These are phyloP conservation scores for Phlyctochytrium arcticum DNA, from an alignment of 192 early-diverging fungal species.

Conservation along the genomic window DNA sequence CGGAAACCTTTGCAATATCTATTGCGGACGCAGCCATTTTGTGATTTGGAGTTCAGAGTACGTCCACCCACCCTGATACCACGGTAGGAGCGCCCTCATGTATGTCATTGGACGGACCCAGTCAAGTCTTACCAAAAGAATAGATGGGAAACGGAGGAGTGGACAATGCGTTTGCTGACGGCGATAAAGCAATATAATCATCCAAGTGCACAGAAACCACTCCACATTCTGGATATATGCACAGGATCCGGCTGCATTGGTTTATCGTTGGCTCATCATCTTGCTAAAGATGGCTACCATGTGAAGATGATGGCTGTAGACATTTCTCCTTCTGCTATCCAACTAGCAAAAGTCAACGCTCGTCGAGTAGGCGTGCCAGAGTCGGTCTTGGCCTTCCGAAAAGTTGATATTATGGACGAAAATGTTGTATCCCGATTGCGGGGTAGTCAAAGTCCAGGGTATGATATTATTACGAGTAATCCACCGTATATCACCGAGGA, in stretches of 20 bases:
- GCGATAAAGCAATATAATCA: slow-evolving; percentile 33
- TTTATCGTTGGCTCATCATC: slow-evolving; percentile 20
- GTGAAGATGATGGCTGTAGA: slow-evolving; percentile 19
- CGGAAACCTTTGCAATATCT: slow-evolving; percentile 93
- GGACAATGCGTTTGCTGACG: slow-evolving; percentile 60
- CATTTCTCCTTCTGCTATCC: slow-evolving; percentile 57
- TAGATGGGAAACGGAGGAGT: slow-evolving; percentile 93
- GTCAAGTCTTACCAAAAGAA: not conserved
- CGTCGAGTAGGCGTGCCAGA: slow-evolving; percentile 16
- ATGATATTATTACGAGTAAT: slow-evolving; percentile 81
- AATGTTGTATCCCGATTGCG: not conserved
- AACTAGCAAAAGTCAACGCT: slow-evolving; percentile 48
- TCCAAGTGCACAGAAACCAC: not conserved
- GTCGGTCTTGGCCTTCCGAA: not conserved
- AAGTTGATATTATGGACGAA: slow-evolving; percentile 1
- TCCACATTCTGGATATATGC: slow-evolving; percentile 81
- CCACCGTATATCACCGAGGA: slow-evolving; percentile 80
- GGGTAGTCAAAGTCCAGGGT: slow-evolving; percentile 12
- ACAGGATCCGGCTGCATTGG: slow-evolving; percentile 69
- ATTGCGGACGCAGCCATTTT: slow-evolving; percentile 83
- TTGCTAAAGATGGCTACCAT: not conserved
- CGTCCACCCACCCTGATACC: slow-evolving; percentile 82
- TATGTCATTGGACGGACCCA: not conserved
- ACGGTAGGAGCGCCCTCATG: slow-evolving; percentile 61
- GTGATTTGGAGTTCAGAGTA: slow-evolving; percentile 64